Conservation (phyloP, 2,329 filamentous ascomycete species). For the Verruconis gallopava region DNA sequence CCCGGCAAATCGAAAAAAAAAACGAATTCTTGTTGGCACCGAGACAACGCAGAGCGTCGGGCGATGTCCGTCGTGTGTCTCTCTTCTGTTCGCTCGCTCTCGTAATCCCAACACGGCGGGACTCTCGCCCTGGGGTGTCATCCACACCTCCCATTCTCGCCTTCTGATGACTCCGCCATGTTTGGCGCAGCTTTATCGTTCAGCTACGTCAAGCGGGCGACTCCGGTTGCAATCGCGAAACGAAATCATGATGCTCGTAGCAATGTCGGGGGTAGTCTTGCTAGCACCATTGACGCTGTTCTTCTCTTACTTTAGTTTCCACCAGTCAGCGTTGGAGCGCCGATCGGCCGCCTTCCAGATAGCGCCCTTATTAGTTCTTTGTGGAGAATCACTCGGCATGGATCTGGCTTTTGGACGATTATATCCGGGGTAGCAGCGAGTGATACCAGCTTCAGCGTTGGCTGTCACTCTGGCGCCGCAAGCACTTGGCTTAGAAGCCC, state of each 20-base stretch:
- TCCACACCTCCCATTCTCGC: too few relatives aligned
- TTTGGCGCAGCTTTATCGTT: background rate
- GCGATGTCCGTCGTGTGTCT: too few relatives aligned
- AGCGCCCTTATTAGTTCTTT: background rate
- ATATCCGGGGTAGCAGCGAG: background rate
- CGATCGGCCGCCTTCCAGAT: background rate
- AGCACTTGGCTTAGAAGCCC: background rate
- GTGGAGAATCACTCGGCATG: background rate
- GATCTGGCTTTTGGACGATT: background rate
- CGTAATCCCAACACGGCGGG: too few relatives aligned
- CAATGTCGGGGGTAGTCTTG: too few relatives aligned
- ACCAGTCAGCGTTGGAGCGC: background rate
- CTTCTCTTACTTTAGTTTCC: background rate
- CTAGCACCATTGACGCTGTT: too few relatives aligned
- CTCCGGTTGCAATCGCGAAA: background rate
- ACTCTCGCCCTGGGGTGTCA: too few relatives aligned
- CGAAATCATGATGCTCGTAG: background rate
- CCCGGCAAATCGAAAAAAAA: too few relatives aligned
- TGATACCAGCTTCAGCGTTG: background rate
- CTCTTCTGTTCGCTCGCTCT: too few relatives aligned
- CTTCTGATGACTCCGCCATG: too few relatives aligned
- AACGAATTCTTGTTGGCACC: too few relatives aligned
- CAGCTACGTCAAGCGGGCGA: background rate
- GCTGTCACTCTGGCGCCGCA: background rate
- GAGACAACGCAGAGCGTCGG: too few relatives aligned